A percentile compares a stretch with the other conserved stretches of the same genome.
These are phyloP conservation scores for Phialemoniopsis sp. DNA, from an alignment of 2,329 filamentous ascomycete genomes.

Conservation along the genomic window DNA sequence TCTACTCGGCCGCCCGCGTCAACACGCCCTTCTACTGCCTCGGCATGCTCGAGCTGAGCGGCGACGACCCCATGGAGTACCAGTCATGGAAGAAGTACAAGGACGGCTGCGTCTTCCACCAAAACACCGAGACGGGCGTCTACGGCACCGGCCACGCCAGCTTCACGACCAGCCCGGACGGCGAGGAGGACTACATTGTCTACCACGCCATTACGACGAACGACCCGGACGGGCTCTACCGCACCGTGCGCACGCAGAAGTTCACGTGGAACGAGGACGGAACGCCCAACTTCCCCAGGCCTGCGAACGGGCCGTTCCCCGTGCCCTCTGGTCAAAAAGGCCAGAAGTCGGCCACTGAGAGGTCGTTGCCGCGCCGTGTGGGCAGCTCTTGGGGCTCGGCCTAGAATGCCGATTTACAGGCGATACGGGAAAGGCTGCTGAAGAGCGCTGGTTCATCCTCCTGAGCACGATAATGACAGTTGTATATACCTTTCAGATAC, in stretches of 20 bases:
- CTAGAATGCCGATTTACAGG: not conserved
- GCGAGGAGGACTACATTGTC: slow-evolving; percentile 24
- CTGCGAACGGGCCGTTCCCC: slow-evolving; percentile 25
- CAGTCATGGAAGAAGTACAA: slow-evolving; percentile 27
- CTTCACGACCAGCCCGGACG: slow-evolving; percentile 26
- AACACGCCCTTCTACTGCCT: slow-evolving; percentile 31
- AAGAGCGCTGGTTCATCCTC: too few species aligned
- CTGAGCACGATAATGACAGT: too few species aligned
- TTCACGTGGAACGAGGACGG: slow-evolving; percentile 28
- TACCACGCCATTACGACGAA: slow-evolving; percentile 28
- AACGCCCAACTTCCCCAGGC: slow-evolving; percentile 24
- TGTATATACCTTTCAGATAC: too few species aligned
- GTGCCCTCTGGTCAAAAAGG: slow-evolving; percentile 23
- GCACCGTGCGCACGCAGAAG: slow-evolving; percentile 24
- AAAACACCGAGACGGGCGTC: slow-evolving; percentile 23
- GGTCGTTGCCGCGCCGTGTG: too few species aligned
- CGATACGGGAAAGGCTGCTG: not conserved
- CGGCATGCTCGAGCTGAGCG: slow-evolving; percentile 27
- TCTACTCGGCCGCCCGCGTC: slow-evolving; percentile 29
- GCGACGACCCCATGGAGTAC: slow-evolving; percentile 28
- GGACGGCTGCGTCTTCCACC: slow-evolving; percentile 27
- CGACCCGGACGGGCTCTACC: slow-evolving; percentile 21
- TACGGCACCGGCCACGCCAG: slow-evolving; percentile 29
- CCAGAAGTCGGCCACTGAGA: slow-evolving; percentile 1
- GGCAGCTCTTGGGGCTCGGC: too few species aligned